Percentiles rank a stretch among this genome's conserved stretches.
Evolutionary conservation across 1,284 basidiomycete genomes (phyloP).

Genomic region (Pyrrhoderma lamaoense): DNA sequence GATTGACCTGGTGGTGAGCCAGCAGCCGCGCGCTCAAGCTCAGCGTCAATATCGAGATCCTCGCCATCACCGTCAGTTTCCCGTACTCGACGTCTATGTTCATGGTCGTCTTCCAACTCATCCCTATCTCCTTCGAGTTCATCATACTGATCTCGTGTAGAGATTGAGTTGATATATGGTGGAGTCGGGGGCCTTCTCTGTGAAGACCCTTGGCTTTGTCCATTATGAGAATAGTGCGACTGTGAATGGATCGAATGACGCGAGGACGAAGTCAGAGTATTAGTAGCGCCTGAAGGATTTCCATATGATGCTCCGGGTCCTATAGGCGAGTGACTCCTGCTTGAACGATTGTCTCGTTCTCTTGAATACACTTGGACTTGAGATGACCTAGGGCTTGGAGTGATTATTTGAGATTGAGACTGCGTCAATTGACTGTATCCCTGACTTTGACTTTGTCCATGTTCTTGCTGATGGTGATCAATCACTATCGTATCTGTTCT

Average conservation of each 20-base stretch:
- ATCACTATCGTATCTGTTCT: not conserved
- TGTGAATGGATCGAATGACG: not conserved
- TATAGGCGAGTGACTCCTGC: conserved; percentile 5
- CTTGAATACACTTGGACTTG: conserved; percentile 1
- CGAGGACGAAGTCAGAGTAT: not conserved
- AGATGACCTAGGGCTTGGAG: not conserved
- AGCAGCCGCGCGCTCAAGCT: conserved; percentile 17
- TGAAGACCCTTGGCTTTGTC: not conserved
- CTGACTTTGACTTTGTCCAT: not conserved
- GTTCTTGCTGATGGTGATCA: not conserved
- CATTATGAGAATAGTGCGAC: not conserved
- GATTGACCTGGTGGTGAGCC: not conserved
- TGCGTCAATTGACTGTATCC: not conserved
- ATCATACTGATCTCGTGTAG: conserved; percentile 11
- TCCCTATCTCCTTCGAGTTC: conserved; percentile 4
- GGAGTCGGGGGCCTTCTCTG: conserved; percentile 8
- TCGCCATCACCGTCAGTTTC: conserved; percentile 19
- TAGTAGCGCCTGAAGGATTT: not conserved
- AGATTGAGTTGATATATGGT: conserved; percentile 12
- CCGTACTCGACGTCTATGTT: conserved; percentile 1
- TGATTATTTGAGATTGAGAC: not conserved
- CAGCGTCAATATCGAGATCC: conserved; percentile 28
- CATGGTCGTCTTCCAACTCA: conserved; percentile 3
- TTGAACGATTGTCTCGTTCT: conserved; percentile 1
- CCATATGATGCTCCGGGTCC: not conserved